Evolutionary conservation across 208 protist species (phyloP), one percentile per base, ranked within the genome.

Genomic region (Trichomonas vaginalis): DNA sequence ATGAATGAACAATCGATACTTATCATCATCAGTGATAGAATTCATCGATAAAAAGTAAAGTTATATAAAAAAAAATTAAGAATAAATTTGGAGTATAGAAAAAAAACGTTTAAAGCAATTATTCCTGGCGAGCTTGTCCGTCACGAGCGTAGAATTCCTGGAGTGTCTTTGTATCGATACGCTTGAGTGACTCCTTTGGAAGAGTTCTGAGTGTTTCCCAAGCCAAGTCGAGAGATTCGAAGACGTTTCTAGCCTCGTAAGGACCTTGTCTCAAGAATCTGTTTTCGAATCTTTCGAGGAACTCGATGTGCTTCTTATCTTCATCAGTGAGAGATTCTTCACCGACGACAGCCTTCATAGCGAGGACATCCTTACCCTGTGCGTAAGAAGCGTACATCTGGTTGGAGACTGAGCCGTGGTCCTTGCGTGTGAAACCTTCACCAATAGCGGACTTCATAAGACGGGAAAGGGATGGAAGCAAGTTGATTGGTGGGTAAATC

Each of bases 361-460:
- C 95, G 51, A 95, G 97, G 47, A 99, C 99, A 97, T 99, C 99
- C 95, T 99, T 99, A 96, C 99, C 99, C 96, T 99, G 99, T 95
- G 99, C 99, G 97, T 99, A 99, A 96, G 98, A 99, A 37, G 99
- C 99, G 97, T 99, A 99, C 95, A 97, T 56, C 48, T 99, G 99
- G 97, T 99, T 99, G 96, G 99, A 99, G 46, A 99, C 99, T 95
- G 98, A 98, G 88, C 97, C 95, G 97, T 99, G 99, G 97, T 99
- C 99, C 32, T 98, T 97, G 82, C 99, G 97, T 17, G 99, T 99
- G 98, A 99, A 99, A 96, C 98, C 99, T 96, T 99, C 98, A 87
- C 99, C 99, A 98, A 99, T 99, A 96, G 99, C 99, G 88, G 98
- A 98, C 98, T 99, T 99, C 99, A 99, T 99, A 23, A 99, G 97